These are phyloP conservation scores for Magnusiomyces clavatus DNA, from an alignment of 1,139 yeast species.

Conservation along the genomic window DNA sequence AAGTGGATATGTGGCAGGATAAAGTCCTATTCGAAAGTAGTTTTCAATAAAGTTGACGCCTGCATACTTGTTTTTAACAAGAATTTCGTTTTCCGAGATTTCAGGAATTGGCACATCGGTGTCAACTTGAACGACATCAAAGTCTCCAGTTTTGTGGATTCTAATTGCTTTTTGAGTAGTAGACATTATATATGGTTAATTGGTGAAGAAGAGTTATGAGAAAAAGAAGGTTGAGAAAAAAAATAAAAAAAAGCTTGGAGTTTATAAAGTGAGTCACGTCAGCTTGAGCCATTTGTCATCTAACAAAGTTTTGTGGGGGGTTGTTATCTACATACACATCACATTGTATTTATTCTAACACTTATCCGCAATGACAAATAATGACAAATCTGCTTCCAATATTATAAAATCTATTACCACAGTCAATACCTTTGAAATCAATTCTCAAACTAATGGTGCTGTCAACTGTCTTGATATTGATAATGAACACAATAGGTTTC, in stretches of 20 bases:
- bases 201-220: background rate
- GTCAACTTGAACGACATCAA: slow-evolving; percentile 45
- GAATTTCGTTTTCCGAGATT: slow-evolving; percentile 46
- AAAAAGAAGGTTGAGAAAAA: background rate
- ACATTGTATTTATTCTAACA: background rate
- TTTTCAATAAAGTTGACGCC: slow-evolving; percentile 81
- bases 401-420: too few species aligned
- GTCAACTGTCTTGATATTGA: slow-evolving; percentile 67
- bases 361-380: too few species aligned
- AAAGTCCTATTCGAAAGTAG: slow-evolving; percentile 72
- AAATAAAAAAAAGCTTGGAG: background rate
- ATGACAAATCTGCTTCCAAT: too few species aligned
- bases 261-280: background rate
- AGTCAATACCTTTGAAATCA: too few species aligned
- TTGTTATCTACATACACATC: too few species aligned
- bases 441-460: slow-evolving; percentile 29
- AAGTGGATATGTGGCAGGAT: slow-evolving; percentile 52
- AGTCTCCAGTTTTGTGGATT: slow-evolving; percentile 50
- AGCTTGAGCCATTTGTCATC: too few species aligned
- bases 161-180: slow-evolving; percentile 46
- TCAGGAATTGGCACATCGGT: slow-evolving; percentile 49
- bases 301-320: too few species aligned
- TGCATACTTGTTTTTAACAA: slow-evolving; percentile 62
- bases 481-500: slow-evolving; percentile 37
- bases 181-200: background rate